These are phyloP conservation scores for Helianthus tuberosus DNA, from an alignment of 129 eudicot species.

Conservation along the genomic window DNA sequence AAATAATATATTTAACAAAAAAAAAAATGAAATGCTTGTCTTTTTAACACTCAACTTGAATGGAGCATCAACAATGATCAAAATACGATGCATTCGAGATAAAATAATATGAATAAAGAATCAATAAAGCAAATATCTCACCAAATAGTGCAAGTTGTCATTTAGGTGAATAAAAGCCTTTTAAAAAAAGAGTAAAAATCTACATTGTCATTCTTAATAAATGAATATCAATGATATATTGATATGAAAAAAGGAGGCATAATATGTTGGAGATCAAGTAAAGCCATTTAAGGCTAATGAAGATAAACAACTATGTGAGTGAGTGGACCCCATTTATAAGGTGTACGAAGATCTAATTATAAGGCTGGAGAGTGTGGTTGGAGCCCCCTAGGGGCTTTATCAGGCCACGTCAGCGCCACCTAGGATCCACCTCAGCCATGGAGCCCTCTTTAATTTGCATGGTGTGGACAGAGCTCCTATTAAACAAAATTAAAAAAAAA, in stretches of 20 bases:
- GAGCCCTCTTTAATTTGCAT: no score
- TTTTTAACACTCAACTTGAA: no score
- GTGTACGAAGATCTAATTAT: no score
- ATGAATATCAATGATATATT: not conserved
- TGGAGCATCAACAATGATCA: no score
- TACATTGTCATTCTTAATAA: not conserved
- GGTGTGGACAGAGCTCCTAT: no score
- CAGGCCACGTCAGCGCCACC: no score
- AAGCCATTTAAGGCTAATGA: not conserved
- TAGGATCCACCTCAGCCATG: no score
- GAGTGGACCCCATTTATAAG: not conserved
- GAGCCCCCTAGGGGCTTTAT: no score
- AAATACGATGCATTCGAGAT: no score
- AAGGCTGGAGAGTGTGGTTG: no score
- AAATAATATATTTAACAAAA: not conserved
- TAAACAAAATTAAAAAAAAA: no score
- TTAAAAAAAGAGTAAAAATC: not conserved
- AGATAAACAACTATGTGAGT: not conserved
- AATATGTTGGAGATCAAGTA: not conserved
- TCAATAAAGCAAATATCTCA: not conserved
- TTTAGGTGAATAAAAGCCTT: not conserved
- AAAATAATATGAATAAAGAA: not conserved
- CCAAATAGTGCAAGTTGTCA: not conserved
- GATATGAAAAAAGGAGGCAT: not conserved
- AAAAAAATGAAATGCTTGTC: no score